Evolutionary conservation across 1,139 yeast species (phyloP), one percentile per base, ranked within the genome.

Genomic region (Blastobotrys aristatus): DNA sequence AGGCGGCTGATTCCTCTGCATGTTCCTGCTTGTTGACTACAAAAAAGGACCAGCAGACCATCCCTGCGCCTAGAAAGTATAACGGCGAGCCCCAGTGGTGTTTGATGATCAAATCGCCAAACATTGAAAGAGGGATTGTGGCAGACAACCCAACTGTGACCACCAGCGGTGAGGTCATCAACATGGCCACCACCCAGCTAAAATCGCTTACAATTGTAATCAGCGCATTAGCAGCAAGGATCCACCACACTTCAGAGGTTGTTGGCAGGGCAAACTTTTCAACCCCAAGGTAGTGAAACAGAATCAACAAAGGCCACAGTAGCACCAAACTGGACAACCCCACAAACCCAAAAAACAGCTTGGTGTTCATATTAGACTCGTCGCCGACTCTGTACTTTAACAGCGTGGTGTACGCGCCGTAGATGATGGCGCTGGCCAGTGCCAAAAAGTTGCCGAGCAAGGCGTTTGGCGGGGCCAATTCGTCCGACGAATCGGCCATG

Each of bases 161-260:
- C 0, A 96, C 90, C 53, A 92, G 72, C 0, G 98, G 98, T 43
- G 94, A 83, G 1, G 98, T 92, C 62, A 92, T 71, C 31, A 92
- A 73, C 75, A 90, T 94, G 0, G 97, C 96, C 56, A 88, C 79
- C 38, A 96, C 96, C 98, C 98, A 92, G 61, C 95, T 82, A 57
- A 84, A 88, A 63, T 92, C 98, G 40, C 95, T 84, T 16, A 89
- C 68, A 57, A 92, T 82, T 0, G 97, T 88, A 36, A 88, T 80
- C 24, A 77, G 60, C 46, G 92, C 86, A 64, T 92, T 92, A 42
- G 78, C 56, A 0, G 76, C 48, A 10, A 92, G 69, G 4, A 89
- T 69, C 1, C 68, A 53, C 63, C 82, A 70, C 2, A 85, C 79
- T 41, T 71, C 70, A 0, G 66, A 51, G 1, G 77, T 68, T 1